Evolutionary conservation across 2,329 filamentous ascomycete genomes (phyloP).

Genomic region (Teratosphaeriaceae sp.): DNA sequence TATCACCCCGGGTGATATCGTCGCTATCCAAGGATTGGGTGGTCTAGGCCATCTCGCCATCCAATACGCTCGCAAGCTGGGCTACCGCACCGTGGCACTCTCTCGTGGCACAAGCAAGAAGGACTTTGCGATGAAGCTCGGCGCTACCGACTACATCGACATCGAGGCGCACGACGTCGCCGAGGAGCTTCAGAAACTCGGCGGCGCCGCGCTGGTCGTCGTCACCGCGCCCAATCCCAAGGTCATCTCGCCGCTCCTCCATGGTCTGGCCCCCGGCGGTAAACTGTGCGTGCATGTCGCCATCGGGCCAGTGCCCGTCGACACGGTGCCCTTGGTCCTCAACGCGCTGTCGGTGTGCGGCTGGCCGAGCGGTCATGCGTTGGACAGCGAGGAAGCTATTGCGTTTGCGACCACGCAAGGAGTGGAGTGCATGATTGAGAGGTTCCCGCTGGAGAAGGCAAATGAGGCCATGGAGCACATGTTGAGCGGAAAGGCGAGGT

Average conservation of each 20-base stretch:
- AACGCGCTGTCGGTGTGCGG: slow-evolving; percentile 43
- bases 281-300: slow-evolving; percentile 55
- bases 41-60: slow-evolving; percentile 43
- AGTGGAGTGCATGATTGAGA: slow-evolving; percentile 48
- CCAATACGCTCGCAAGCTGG: slow-evolving; percentile 48
- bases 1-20: slow-evolving; percentile 38
- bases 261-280: slow-evolving; percentile 48
- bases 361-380: slow-evolving; percentile 49
- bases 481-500: slow-evolving; percentile 44
- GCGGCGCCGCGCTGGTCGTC: slow-evolving; percentile 56
- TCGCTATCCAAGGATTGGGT: slow-evolving; percentile 49
- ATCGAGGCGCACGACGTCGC: slow-evolving; percentile 45
- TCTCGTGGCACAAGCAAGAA: slow-evolving; percentile 47
- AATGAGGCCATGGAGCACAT: slow-evolving; percentile 46
- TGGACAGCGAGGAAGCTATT: slow-evolving; percentile 49
- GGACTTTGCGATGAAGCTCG: slow-evolving; percentile 47
- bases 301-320: slow-evolving; percentile 38
- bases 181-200: slow-evolving; percentile 48
- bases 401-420: slow-evolving; percentile 41
- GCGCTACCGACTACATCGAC: slow-evolving; percentile 52
- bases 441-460: slow-evolving; percentile 45
- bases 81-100: slow-evolving; percentile 47
- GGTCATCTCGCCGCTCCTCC: slow-evolving; percentile 47
- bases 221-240: slow-evolving; percentile 57
- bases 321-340: slow-evolving; percentile 39